These are phyloP conservation scores for Capillidium heterosporum DNA, from an alignment of 371 early-diverging fungal species.

Conservation along the genomic window DNA sequence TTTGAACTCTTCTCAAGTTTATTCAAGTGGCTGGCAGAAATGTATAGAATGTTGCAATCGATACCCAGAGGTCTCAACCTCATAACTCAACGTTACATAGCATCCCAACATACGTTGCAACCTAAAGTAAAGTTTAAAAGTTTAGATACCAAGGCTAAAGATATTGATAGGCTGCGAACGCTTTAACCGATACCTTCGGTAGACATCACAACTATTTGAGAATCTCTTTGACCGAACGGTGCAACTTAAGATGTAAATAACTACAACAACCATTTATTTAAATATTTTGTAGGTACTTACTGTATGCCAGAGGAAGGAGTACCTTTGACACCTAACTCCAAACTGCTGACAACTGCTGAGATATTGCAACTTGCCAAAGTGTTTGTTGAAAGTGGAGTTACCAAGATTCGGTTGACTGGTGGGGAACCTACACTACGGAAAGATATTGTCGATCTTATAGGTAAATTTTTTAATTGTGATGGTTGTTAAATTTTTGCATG, in stretches of 20 bases:
- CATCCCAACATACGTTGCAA: no score
- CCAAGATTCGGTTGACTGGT: slow-evolving; percentile 85
- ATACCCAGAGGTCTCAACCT: no score
- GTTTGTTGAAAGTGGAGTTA: slow-evolving; percentile 76
- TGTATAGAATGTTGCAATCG: no score
- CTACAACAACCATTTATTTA: not conserved
- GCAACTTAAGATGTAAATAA: slow-evolving; percentile 74
- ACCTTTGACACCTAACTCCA: slow-evolving; percentile 40
- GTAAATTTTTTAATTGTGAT: slow-evolving; percentile 13
- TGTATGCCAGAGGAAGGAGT: slow-evolving; percentile 93
- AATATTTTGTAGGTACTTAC: slow-evolving; percentile 46
- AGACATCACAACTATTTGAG: slow-evolving; percentile 80
- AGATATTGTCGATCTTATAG: slow-evolving; percentile 67
- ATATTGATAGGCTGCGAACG: no score
- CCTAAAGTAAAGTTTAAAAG: no score
- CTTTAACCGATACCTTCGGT: slow-evolving; percentile 50
- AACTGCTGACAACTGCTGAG: slow-evolving; percentile 58
- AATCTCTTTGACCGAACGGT: slow-evolving; percentile 80
- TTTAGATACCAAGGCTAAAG: no score
- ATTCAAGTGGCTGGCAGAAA: no score
- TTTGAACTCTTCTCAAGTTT: no score
- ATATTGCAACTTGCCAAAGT: slow-evolving; percentile 56
- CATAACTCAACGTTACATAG: no score
- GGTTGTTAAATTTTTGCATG: not conserved
- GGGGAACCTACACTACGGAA: slow-evolving; percentile 91